Base-by-base conservation (phyloP, 177 flowering plant species). In the Vitis hybrid region DNA sequence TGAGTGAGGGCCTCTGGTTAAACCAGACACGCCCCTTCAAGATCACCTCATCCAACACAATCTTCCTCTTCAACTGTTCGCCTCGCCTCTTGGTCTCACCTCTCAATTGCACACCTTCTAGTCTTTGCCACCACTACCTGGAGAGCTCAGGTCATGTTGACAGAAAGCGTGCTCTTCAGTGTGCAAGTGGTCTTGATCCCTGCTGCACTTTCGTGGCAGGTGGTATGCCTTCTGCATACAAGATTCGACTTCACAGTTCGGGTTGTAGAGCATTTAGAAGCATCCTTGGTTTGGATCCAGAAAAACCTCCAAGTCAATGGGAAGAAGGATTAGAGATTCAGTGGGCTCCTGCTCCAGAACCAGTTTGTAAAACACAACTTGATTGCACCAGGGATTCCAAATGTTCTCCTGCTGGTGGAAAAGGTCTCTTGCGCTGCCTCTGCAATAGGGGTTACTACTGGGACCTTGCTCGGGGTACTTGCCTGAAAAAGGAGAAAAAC, bases 181-280 rank as follows among this genome's bases (percentile, higher is more conserved):
- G 93, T 70, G 78, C 87, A 5, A 77, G 69, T 64, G 86, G 51
- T 13, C 52, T 76, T 26, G 14, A 58, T 5, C 90, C 84, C 1
- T 90, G 94, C 66, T 90, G 92, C 77, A 88, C 89, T 15, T 90
- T 90, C 39, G 61, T 84, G 56, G 87, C 89, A 8, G 94, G 94
- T 49, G 90, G 94, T 65, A 72, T 79, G 83, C 89, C 94, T 55
- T 85, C 92, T 9, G 89, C 91, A 2, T 90, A 86, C 83, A 90
- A 81, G 81, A 86, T 88, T 26, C 60, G 94, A 66, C 88, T 88
- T 66, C 89, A 83, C 63, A 74, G 22, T 70, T 86, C 91, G 2
- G 92, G 91, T 11, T 90, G 94, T 56, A 77, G 56, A 71, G 92
- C 88, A 10, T 88, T 85, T 58, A 81, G 90, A 75, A 90, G 92